Conservation (phyloP, 192 early-diverging fungal genomes). For the Backusella parvicylindrica region DNA sequence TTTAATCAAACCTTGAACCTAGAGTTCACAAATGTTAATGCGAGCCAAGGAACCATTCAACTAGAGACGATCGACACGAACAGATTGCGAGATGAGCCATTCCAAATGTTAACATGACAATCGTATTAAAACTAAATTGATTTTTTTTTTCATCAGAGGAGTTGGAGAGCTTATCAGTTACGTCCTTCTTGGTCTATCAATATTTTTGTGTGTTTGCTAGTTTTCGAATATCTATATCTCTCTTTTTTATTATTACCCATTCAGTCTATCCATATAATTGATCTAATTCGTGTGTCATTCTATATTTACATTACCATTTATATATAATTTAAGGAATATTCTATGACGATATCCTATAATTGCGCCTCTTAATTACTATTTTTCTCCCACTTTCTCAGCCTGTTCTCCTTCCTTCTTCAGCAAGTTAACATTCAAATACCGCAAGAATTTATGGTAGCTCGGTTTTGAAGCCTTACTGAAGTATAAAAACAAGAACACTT, state of each 20-base stretch:
- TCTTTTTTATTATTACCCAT: neutral
- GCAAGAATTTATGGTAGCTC: neutral
- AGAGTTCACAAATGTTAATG: conserved; percentile 88
- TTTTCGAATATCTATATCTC: neutral
- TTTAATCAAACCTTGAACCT: conserved; percentile 86
- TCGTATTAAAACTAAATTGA: neutral
- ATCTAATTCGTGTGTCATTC: neutral
- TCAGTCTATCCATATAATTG: neutral
- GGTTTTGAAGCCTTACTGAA: neutral
- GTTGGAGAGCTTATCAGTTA: conserved; percentile 46
- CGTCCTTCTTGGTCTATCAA: conserved; percentile 54
- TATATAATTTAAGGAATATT: neutral
- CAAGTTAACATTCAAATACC: neutral
- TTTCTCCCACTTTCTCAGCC: neutral
- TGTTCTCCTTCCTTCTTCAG: neutral
- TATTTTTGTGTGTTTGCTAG: neutral
- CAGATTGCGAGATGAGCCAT: conserved; percentile 95
- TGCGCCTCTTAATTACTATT: neutral
- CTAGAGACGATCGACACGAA: conserved; percentile 95
- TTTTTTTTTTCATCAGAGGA: conserved; percentile 59
- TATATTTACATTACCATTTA: neutral
- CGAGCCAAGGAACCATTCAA: conserved; percentile 97
- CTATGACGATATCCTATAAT: neutral
- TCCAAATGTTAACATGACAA: neutral
- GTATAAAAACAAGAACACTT: no score